Conservation (phyloP, 768 basidiomycete genomes). For the Pisolithus marmoratus region DNA sequence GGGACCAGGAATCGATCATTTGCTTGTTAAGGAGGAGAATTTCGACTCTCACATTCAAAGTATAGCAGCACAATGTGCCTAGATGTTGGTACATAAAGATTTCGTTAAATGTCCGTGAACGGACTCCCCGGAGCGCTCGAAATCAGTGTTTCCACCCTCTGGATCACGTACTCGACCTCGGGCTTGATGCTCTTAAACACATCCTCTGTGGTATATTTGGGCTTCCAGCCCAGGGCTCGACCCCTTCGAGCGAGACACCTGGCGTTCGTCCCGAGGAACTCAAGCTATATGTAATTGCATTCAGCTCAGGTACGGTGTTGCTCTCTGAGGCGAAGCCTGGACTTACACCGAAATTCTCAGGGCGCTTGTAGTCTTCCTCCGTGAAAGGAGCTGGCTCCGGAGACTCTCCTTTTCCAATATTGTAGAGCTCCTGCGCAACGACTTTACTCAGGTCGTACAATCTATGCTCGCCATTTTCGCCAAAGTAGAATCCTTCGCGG, state of each 20-base stretch:
- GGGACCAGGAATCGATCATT: no score
- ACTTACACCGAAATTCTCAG: conserved; percentile 1
- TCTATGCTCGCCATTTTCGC: conserved; percentile 14
- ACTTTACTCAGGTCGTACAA: conserved; percentile 10
- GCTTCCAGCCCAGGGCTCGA: conserved; percentile 23
- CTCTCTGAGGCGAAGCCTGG: not conserved
- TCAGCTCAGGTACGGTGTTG: conserved; percentile 9
- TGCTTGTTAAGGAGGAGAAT: no score
- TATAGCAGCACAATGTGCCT: no score
- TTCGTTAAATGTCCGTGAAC: no score
- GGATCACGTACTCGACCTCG: conserved; percentile 19
- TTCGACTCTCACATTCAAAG: no score
- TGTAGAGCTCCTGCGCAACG: conserved; percentile 10
- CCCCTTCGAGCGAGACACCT: conserved; percentile 12
- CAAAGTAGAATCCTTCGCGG: conserved; percentile 22
- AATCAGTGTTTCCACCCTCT: not conserved
- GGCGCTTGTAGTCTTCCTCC: conserved; percentile 11
- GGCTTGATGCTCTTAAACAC: conserved; percentile 13
- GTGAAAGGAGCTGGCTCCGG: conserved; percentile 10
- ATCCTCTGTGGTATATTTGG: conserved; percentile 26
- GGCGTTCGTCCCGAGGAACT: conserved; percentile 18
- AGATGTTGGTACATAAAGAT: no score
- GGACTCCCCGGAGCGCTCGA: no score
- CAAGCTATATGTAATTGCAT: conserved; percentile 6
- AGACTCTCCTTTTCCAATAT: conserved; percentile 9